A percentile compares a stretch with the other conserved stretches of the same genome.
Evolutionary conservation across 208 protist species (phyloP).

Genomic region (Trypanosoma scelopori): DNA sequence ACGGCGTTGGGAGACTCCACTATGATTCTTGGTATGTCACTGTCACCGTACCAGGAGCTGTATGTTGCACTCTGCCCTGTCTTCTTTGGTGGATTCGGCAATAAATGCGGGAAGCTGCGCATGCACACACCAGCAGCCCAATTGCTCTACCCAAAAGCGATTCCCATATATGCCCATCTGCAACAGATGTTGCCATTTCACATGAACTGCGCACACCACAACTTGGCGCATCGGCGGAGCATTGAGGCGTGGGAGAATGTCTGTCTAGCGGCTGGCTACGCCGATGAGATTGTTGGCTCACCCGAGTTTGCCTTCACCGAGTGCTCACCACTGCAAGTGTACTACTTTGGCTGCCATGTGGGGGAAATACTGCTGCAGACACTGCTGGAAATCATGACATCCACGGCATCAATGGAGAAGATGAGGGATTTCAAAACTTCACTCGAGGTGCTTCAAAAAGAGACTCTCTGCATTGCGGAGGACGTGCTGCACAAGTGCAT

Average conservation of each 20-base stretch:
- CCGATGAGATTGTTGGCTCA: conserved; percentile 75
- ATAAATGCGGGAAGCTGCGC: not conserved
- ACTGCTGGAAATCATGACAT: conserved; percentile 40
- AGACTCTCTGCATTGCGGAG: conserved; percentile 38
- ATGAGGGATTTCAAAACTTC: conserved; percentile 27
- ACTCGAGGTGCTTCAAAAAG: not conserved
- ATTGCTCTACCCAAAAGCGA: conserved; percentile 47
- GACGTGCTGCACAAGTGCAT: conserved; percentile 47
- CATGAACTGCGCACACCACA: conserved; percentile 59
- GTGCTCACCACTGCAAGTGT: conserved; percentile 69
- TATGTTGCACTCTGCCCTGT: conserved; percentile 63
- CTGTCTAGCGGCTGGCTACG: conserved; percentile 64
- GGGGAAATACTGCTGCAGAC: conserved; percentile 37
- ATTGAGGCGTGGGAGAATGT: conserved; percentile 62
- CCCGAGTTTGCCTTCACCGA: conserved; percentile 69
- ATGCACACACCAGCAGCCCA: conserved; percentile 22
- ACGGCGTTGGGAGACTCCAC: conserved; percentile 70
- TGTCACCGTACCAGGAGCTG: conserved; percentile 50
- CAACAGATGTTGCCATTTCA: conserved; percentile 67
- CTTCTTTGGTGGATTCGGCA: conserved; percentile 71
- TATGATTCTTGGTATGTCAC: conserved; percentile 38
- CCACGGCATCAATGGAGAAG: not conserved
- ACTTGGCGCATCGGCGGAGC: conserved; percentile 35
- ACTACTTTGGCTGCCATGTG: conserved; percentile 52
- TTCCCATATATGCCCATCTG: conserved; percentile 50